Evolutionary conservation across 129 eudicot species (phyloP).

Genomic region (Arctium minus): DNA sequence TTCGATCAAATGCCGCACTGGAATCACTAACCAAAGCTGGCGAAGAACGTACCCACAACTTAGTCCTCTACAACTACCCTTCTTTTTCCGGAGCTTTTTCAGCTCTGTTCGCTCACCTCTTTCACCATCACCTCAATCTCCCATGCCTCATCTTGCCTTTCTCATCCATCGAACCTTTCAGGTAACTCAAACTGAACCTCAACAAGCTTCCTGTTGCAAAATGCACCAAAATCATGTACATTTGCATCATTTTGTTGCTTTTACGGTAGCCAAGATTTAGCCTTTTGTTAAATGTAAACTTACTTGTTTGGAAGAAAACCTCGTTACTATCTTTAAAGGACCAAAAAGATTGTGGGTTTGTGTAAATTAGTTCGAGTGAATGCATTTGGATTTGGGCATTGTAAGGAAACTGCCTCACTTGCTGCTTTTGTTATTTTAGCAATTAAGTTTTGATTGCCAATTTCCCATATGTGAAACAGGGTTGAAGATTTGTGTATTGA

Average conservation of each 20-base stretch:
- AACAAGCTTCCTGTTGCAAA: neutral
- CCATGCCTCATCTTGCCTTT: constrained; percentile 86
- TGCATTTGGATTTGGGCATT: neutral
- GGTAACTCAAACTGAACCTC: constrained; percentile 27
- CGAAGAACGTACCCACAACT: constrained; percentile 39
- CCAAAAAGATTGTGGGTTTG: neutral
- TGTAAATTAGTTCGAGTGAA: neutral
- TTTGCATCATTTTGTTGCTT: neutral
- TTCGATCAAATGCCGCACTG: constrained; percentile 83
- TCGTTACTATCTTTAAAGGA: too few relatives aligned
- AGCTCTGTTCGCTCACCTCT: constrained; percentile 71
- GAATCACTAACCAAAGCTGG: constrained; percentile 64
- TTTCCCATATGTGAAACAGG: constrained; percentile 28
- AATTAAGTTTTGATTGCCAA: neutral
- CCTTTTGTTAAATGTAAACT: neutral
- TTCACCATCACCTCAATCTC: constrained; percentile 58
- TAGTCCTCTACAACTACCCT: constrained; percentile 83
- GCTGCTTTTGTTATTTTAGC: neutral
- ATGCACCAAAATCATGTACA: neutral
- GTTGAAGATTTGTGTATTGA: constrained; percentile 73
- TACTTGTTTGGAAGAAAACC: too few relatives aligned
- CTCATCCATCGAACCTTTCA: constrained; percentile 71
- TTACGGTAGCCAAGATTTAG: neutral
- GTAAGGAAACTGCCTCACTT: neutral
- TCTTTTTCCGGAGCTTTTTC: constrained; percentile 85